Evolutionary conservation across 1,284 basidiomycete species (phyloP).

Genomic region (Ustilago trichophora): DNA sequence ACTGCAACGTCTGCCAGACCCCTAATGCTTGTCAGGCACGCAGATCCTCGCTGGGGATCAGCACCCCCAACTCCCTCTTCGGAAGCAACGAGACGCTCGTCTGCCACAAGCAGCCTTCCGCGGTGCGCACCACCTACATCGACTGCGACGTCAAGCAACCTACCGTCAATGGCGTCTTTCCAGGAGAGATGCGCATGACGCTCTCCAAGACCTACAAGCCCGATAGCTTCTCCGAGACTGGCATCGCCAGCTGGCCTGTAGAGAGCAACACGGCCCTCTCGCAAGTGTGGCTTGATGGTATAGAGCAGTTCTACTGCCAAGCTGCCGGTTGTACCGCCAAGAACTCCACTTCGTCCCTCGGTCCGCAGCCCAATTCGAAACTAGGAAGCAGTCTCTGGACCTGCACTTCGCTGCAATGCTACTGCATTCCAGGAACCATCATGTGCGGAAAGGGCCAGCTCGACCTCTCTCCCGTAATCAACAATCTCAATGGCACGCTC

Average conservation of each 20-base stretch:
- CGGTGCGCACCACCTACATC: slow-evolving; percentile 45
- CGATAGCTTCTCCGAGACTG: slow-evolving; percentile 39
- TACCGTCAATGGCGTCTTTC: slow-evolving; percentile 48
- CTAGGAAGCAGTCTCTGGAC: slow-evolving; percentile 46
- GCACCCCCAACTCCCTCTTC: slow-evolving; percentile 21
- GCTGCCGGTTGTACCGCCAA: slow-evolving; percentile 36
- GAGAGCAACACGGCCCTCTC: slow-evolving; percentile 46
- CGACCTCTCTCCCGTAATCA: slow-evolving; percentile 48
- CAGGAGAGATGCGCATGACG: slow-evolving; percentile 50
- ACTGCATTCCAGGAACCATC: slow-evolving; percentile 49
- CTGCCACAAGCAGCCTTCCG: slow-evolving; percentile 53
- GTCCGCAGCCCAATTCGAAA: slow-evolving; percentile 4
- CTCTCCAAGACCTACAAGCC: slow-evolving; percentile 45
- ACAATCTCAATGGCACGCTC: slow-evolving; percentile 48
- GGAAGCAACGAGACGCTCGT: slow-evolving; percentile 36
- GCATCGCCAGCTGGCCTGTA: slow-evolving; percentile 41
- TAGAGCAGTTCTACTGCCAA: slow-evolving; percentile 61
- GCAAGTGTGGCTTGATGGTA: slow-evolving; percentile 52
- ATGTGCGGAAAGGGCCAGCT: slow-evolving; percentile 46
- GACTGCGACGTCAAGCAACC: slow-evolving; percentile 45
- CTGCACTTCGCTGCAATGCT: slow-evolving; percentile 50
- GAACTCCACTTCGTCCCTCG: slow-evolving; percentile 39
- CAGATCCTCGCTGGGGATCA: slow-evolving; percentile 22
- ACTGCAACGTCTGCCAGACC: slow-evolving; percentile 55
- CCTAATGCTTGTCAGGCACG: slow-evolving; percentile 40